Evolutionary conservation across 768 basidiomycete genomes (phyloP), one percentile per base, ranked within the genome.

Genomic region (Boletus insuetus): DNA sequence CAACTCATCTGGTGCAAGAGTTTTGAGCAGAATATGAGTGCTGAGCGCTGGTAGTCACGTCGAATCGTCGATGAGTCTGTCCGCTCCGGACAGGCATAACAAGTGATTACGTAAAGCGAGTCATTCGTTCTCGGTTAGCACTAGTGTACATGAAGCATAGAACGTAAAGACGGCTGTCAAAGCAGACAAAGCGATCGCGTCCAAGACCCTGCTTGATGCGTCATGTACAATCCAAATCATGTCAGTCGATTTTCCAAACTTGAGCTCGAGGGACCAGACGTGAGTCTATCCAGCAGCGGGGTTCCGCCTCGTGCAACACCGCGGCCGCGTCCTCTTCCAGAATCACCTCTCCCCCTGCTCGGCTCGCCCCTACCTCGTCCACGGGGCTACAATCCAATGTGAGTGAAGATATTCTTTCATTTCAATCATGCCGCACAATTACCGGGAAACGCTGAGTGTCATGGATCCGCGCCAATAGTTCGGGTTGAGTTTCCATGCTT

Each of bases 1-100:
- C 82, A 83, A 58, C 82, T 83, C 82, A 83, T 81, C 22, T 35
- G 14, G 34, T 35, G 14, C 3, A 35, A 35, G 34, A 35, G 32
- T 12, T 34, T 24, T 24, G 24, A 24, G 24, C 24, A 24, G 32
- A 20, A 14, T 41, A 31, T 24, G 16, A 53, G 32, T 46, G 19
- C 8, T 9, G 35, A 31, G 16, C 46, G 20, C n/a, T n/a, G n/a
- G n/a, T n/a, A n/a, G 29, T 29, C 9, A 29, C 19, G 51, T 24
- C n/a, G 20, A 20, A n/a, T n/a, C n/a, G n/a, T n/a, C n/a, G 17
- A 44, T 20, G 40, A 13, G 14, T 26, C 24, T 17, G 8, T 24
- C 24, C 24, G 24, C 24, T 24, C 24, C 24, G 29, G 29, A 29
- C 34, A 35, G 6, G 14, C 14, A 14, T 35, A 14, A 34, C 34